A percentile compares a stretch with the other conserved stretches of the same genome.
These are phyloP conservation scores for Starmera caribaea DNA, from an alignment of 805 yeast species.

Conservation along the genomic window DNA sequence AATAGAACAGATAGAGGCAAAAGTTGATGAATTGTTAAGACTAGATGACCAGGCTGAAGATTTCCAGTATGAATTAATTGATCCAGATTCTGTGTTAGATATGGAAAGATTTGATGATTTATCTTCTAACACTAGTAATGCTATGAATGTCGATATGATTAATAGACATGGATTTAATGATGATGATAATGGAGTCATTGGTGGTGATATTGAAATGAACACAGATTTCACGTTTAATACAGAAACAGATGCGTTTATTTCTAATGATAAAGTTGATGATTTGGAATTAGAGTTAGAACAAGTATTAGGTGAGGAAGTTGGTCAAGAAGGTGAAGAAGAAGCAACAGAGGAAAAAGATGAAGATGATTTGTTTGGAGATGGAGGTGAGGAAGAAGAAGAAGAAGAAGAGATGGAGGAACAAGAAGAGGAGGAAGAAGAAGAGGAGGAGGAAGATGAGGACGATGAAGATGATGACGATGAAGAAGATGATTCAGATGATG, in stretches of 20 bases:
- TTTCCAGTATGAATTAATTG: slow-evolving; percentile 65
- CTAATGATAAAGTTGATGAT: slow-evolving; percentile 26
- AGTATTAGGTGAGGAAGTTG: slow-evolving; percentile 31
- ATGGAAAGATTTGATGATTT: slow-evolving; percentile 14
- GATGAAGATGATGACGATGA: slow-evolving; percentile 49
- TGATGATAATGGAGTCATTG: too few species aligned
- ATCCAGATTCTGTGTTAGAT: slow-evolving; percentile 31
- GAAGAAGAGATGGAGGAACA: slow-evolving; percentile 39
- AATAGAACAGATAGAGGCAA: slow-evolving; percentile 67
- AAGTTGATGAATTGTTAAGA: slow-evolving; percentile 66
- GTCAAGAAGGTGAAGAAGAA: slow-evolving; percentile 23
- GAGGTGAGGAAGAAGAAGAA: slow-evolving; percentile 14
- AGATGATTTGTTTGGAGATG: slow-evolving; percentile 21
- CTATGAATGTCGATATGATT: too few species aligned
- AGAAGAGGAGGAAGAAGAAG: slow-evolving; percentile 35
- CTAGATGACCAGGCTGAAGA: slow-evolving; percentile 81
- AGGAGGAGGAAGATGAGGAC: slow-evolving; percentile 40
- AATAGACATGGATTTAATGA: too few species aligned
- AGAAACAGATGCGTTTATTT: slow-evolving; percentile 9
- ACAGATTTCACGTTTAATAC: slow-evolving; percentile 3
- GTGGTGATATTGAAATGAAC: too few species aligned
- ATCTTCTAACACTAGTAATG: too few species aligned
- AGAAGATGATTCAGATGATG: slow-evolving; percentile 41
- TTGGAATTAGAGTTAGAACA: slow-evolving; percentile 49
- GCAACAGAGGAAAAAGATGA: slow-evolving; percentile 3